These are phyloP conservation scores for Earliella scabrosa DNA, from an alignment of 1,284 basidiomycete genomes.

Conservation along the genomic window DNA sequence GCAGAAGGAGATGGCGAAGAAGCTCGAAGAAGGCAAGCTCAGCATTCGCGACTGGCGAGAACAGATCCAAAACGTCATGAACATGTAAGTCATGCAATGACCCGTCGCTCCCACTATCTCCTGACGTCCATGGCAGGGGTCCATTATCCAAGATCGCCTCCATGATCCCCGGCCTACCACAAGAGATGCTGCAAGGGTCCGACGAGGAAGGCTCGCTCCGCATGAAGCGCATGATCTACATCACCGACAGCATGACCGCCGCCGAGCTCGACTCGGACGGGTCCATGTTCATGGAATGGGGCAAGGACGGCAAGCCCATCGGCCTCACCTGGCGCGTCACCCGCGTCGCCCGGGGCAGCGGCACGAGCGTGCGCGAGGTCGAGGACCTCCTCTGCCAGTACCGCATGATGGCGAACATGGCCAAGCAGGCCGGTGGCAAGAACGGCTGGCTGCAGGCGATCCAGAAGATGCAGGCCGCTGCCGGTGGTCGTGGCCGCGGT, in stretches of 20 bases:
- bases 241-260: slow-evolving; percentile 97
- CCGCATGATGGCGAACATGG: slow-evolving; percentile 97
- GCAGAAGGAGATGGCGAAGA: slow-evolving; percentile 98
- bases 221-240: slow-evolving; percentile 99
- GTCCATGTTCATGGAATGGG: slow-evolving; percentile 80
- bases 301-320: slow-evolving; percentile 83
- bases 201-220: slow-evolving; percentile 91
- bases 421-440: slow-evolving; percentile 96
- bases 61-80: slow-evolving; percentile 97
- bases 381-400: slow-evolving; percentile 96
- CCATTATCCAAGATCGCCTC: slow-evolving; percentile 98
- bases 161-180: slow-evolving; percentile 97
- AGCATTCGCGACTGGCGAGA: slow-evolving; percentile 98
- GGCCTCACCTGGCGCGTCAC: slow-evolving; percentile 87
- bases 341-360: slow-evolving; percentile 91
- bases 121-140: slow-evolving; percentile 61
- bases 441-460: slow-evolving; percentile 90
- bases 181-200: slow-evolving; percentile 87
- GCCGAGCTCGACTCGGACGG: slow-evolving; percentile 97
- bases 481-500: slow-evolving; percentile 84
- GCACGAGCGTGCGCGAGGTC: slow-evolving; percentile 96
- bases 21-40: slow-evolving; percentile 95
- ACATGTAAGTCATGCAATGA: slow-evolving; percentile 74
- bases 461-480: slow-evolving; percentile 89
- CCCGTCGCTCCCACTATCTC: neutral